Conservation (phyloP, 495 filamentous ascomycete genomes). For the Podospora pseudopauciseta region DNA sequence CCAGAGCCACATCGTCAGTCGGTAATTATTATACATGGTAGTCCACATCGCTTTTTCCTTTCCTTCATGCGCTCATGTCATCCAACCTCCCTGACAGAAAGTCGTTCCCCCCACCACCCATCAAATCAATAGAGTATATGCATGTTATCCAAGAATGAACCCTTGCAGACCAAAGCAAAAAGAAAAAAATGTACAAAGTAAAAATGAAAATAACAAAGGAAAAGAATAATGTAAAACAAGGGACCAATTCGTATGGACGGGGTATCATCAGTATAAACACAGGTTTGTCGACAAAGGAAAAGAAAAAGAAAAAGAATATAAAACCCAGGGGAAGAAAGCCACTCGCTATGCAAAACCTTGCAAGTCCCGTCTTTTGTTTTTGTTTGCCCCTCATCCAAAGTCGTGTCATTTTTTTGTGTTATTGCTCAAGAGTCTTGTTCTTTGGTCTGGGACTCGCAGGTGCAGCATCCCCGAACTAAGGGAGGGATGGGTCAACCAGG, state of each 20-base stretch:
- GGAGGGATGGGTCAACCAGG: background rate
- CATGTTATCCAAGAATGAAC: background rate
- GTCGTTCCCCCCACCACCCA: background rate
- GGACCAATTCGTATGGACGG: too few relatives aligned
- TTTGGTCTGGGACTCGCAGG: background rate
- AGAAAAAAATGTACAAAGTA: background rate
- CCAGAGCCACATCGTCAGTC: too few relatives aligned
- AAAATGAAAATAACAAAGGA: background rate
- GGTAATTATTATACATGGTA: too few relatives aligned
- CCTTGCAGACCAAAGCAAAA: background rate
- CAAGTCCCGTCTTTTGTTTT: background rate
- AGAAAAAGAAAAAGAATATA: background rate
- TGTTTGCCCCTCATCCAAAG: background rate
- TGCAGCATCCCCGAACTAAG: background rate
- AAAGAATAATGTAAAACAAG: background rate
- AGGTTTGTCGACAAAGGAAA: too few relatives aligned
- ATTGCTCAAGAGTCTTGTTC: background rate
- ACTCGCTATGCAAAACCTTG: background rate
- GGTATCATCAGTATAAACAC: too few relatives aligned
- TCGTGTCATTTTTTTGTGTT: background rate
- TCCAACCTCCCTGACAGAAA: background rate
- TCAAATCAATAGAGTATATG: background rate
- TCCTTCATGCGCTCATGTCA: background rate
- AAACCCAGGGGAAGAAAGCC: background rate
- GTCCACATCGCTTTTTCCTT: background rate